Evolutionary conservation across 192 early-diverging fungal genomes (phyloP).

Genomic region (Coemansia sp.): DNA sequence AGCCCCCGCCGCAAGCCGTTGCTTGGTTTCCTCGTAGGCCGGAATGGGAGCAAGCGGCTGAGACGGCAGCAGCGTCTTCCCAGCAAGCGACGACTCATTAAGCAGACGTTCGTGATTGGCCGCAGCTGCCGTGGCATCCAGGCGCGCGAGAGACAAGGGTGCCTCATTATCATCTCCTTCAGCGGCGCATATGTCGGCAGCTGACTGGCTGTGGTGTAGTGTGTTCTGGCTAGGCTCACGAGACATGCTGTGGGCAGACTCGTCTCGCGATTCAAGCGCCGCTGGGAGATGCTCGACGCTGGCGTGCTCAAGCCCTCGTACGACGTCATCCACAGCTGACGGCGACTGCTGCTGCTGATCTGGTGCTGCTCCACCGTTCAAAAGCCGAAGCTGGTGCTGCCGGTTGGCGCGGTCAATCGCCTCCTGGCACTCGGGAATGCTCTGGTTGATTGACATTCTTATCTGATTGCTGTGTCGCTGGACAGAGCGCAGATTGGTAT

Average conservation of each 20-base stretch:
- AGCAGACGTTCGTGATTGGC: not conserved
- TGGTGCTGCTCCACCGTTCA: not conserved
- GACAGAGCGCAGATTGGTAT: slow-evolving; percentile 41
- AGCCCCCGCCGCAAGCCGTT: slow-evolving; percentile 41
- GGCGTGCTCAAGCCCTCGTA: slow-evolving; percentile 12
- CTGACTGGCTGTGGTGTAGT: slow-evolving; percentile 35
- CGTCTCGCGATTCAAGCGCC: slow-evolving; percentile 24
- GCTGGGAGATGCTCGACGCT: slow-evolving; percentile 14
- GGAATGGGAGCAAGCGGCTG: slow-evolving; percentile 12
- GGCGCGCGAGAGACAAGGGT: not conserved
- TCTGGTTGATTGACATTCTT: slow-evolving; percentile 19
- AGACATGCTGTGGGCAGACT: slow-evolving; percentile 36
- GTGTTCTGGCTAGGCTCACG: slow-evolving; percentile 53
- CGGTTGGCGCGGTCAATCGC: slow-evolving; percentile 10
- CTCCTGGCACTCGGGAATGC: slow-evolving; percentile 5
- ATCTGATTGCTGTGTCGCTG: slow-evolving; percentile 39
- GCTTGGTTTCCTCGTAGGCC: slow-evolving; percentile 7
- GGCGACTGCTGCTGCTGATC: slow-evolving; percentile 3
- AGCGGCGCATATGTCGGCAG: slow-evolving; percentile 15
- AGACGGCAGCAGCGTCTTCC: slow-evolving; percentile 19
- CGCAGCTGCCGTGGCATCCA: slow-evolving; percentile 11
- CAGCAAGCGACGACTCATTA: slow-evolving; percentile 28
- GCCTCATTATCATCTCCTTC: not conserved
- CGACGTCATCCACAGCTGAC: slow-evolving; percentile 23
- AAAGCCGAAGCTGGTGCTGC: slow-evolving; percentile 11